Conservation (phyloP, 148 eudicot genomes). For the Bassia scoparia region DNA sequence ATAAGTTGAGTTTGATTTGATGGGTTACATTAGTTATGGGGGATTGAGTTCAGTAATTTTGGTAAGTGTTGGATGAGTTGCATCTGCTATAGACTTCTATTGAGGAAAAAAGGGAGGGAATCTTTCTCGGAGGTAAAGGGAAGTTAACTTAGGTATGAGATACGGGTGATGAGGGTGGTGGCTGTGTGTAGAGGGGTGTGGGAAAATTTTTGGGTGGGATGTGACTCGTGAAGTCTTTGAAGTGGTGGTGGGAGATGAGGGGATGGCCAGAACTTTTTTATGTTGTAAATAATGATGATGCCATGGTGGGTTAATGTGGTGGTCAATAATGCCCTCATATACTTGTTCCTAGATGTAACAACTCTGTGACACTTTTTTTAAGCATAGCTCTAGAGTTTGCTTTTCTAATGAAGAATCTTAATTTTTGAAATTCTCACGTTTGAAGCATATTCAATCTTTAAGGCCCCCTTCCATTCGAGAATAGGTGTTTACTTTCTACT, state of each 20-base stretch:
- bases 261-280: neutral
- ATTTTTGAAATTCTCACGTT: neutral
- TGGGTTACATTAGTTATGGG: no score
- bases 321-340: no score
- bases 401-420: neutral
- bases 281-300: neutral
- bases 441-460: neutral
- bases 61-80: no score
- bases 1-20: neutral
- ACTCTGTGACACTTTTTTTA: neutral
- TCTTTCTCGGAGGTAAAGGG: neutral
- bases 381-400: neutral
- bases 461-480: neutral
- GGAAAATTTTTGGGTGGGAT: neutral
- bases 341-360: no score
- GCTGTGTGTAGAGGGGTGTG: neutral
- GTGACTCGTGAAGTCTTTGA: neutral
- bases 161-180: neutral
- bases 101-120: no score
- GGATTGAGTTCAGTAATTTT: no score
- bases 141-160: neutral
- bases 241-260: neutral
- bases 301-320: neutral
- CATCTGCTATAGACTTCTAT: no score
- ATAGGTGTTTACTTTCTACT: no score